Conservation (phyloP, 1,139 yeast genomes). For the Meyerozyma guilliermondii region DNA sequence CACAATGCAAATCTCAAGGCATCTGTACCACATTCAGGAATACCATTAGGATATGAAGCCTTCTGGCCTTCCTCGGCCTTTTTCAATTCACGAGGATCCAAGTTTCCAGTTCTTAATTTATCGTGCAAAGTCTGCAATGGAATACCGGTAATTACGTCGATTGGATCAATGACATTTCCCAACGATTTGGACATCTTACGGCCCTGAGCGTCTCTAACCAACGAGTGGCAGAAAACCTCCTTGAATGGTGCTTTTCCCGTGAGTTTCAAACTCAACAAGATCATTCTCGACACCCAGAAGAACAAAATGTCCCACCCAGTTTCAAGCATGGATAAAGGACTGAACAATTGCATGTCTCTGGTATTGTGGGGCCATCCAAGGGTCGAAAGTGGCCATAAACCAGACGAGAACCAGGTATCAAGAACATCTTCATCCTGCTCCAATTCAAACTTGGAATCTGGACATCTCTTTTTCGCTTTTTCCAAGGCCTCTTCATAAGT, state of each 20-base stretch:
- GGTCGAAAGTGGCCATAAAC: conserved; percentile 96
- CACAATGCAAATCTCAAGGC: conserved; percentile 97
- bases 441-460: conserved; percentile 64
- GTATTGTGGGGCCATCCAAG: conserved; percentile 92
- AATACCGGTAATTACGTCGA: conserved; percentile 89
- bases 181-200: conserved; percentile 97
- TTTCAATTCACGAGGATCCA: conserved; percentile 83
- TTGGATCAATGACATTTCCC: conserved; percentile 95
- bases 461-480: conserved; percentile 73
- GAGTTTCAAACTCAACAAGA: conserved; percentile 81
- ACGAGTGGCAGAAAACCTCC: conserved; percentile 96
- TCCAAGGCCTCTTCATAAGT: conserved; percentile 72
- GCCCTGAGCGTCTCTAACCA: conserved; percentile 98
- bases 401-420: conserved; percentile 98
- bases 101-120: conserved; percentile 73
- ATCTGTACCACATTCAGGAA: conserved; percentile 99
- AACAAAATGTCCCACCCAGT: conserved; percentile 99
- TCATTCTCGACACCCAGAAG: conserved; percentile 99
- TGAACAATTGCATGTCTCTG: conserved; percentile 68
- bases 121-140: conserved; percentile 74
- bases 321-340: conserved; percentile 90
- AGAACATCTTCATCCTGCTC: conserved; percentile 97
- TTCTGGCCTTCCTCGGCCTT: conserved; percentile 88
- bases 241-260: conserved; percentile 90
- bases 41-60: conserved; percentile 90